These are phyloP conservation scores for Coleophoma crateriformis DNA, from an alignment of 2,329 filamentous ascomycete species.

Conservation along the genomic window DNA sequence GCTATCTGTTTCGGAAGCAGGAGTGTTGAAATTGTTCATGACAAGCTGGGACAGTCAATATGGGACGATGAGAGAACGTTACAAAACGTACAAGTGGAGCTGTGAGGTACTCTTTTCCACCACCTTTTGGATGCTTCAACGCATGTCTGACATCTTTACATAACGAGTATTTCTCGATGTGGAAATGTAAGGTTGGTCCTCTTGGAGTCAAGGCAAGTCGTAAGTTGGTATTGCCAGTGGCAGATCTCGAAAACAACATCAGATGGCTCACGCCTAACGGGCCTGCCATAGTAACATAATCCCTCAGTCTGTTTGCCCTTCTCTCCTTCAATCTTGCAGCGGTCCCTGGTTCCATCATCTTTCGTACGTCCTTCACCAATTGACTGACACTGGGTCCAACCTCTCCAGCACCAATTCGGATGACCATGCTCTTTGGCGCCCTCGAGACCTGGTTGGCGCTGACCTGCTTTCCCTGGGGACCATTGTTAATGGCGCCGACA, in stretches of 20 bases:
- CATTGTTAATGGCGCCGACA: slow-evolving; percentile 50
- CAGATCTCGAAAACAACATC: slow-evolving; percentile 85
- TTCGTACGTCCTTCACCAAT: slow-evolving; percentile 82
- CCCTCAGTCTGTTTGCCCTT: slow-evolving; percentile 78
- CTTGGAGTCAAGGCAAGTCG: slow-evolving; percentile 81
- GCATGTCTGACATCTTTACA: slow-evolving; percentile 84
- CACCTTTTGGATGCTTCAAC: slow-evolving; percentile 75
- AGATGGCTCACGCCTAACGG: slow-evolving; percentile 90
- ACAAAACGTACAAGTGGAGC: slow-evolving; percentile 63
- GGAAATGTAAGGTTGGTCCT: slow-evolving; percentile 89
- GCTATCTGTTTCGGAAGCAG: slow-evolving; percentile 47
- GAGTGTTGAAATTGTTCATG: slow-evolving; percentile 92
- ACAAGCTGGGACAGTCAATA: slow-evolving; percentile 56
- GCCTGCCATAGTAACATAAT: slow-evolving; percentile 94
- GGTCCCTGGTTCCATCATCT: slow-evolving; percentile 94
- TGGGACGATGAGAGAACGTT: slow-evolving; percentile 1
- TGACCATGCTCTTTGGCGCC: slow-evolving; percentile 94
- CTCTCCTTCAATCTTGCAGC: slow-evolving; percentile 86
- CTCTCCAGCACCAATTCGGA: slow-evolving; percentile 90
- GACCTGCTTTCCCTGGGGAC: slow-evolving; percentile 45
- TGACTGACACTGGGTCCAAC: slow-evolving; percentile 89
- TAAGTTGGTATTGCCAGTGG: slow-evolving; percentile 87
- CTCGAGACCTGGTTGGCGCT: slow-evolving; percentile 55
- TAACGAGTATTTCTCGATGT: slow-evolving; percentile 90
- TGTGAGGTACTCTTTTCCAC: slow-evolving; percentile 79